A percentile compares a stretch with the other conserved stretches of the same genome.
These are phyloP conservation scores for Paramyrothecium roridum DNA, from an alignment of 2,329 filamentous ascomycete species.

Conservation along the genomic window DNA sequence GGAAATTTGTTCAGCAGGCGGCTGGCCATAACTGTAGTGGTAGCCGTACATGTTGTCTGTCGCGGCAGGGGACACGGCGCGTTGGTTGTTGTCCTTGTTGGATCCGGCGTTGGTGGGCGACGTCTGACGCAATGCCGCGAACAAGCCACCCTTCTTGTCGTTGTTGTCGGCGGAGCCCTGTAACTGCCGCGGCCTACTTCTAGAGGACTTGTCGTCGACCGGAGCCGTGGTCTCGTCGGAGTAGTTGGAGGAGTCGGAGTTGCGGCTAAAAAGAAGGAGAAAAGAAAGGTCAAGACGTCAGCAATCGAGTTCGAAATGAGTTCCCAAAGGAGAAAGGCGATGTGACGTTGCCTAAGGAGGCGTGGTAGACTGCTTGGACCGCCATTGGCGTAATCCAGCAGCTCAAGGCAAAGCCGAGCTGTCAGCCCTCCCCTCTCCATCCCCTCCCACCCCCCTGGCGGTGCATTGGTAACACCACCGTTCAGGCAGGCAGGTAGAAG, in stretches of 20 bases:
- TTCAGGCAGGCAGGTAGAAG: too few relatives aligned
- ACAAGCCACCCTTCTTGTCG: conserved; percentile 1
- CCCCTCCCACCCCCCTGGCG: too few relatives aligned
- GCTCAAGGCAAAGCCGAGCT: too few relatives aligned
- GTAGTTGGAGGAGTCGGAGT: conserved; percentile 16
- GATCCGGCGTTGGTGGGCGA: conserved; percentile 46
- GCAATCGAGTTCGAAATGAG: conserved; percentile 1
- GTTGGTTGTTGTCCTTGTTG: conserved; percentile 3
- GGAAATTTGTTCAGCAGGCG: conserved; percentile 47
- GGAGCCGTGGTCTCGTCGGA: conserved; percentile 13
- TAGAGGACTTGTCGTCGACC: conserved; percentile 27
- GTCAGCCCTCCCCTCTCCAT: too few relatives aligned
- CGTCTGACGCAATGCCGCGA: conserved; percentile 36
- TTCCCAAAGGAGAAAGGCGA: neutral
- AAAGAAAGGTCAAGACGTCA: conserved; percentile 6
- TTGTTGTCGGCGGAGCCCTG: conserved; percentile 14
- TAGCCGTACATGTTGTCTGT: conserved; percentile 14
- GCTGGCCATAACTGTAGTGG: conserved; percentile 9
- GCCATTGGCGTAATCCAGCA: too few relatives aligned
- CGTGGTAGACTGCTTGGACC: conserved; percentile 2
- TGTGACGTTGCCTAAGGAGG: neutral
- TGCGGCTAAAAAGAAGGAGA: conserved; percentile 5
- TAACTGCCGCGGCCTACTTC: conserved; percentile 30
- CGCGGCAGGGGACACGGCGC: neutral
- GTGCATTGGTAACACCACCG: too few relatives aligned